Conservation (phyloP, 345 rosid species). For the Eucalyptus regnans region DNA sequence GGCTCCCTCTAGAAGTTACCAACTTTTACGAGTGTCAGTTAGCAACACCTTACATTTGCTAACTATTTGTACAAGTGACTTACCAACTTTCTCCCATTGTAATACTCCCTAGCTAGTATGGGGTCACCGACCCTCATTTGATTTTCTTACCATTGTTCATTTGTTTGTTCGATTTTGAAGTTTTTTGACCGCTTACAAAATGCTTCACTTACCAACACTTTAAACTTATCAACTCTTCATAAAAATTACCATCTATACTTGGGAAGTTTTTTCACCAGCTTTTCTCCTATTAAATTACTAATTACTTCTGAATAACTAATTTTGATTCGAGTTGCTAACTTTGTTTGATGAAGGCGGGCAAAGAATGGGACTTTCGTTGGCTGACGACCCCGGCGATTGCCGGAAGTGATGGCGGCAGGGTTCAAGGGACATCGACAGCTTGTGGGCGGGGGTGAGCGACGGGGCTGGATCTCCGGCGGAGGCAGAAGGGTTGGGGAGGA, state of each 20-base stretch:
- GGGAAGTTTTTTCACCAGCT: not conserved
- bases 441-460: not conserved
- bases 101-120: not conserved
- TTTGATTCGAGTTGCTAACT: not conserved
- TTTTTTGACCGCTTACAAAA: not conserved
- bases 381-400: not conserved
- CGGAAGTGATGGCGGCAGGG: not conserved
- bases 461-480: not conserved
- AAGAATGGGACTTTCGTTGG: not conserved
- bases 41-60: not conserved
- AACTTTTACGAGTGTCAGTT: not conserved
- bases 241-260: not conserved
- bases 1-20: constrained; percentile 10
- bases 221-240: not conserved
- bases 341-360: not conserved
- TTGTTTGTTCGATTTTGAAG: not conserved
- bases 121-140: not conserved
- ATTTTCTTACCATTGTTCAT: not conserved
- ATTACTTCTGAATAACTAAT: not conserved
- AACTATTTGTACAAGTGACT: not conserved
- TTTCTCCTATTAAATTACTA: not conserved
- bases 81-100: not conserved
- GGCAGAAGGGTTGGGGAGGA: not conserved
- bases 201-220: not conserved
- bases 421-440: not conserved